Evolutionary conservation across 352 stramenopile species (phyloP).

Genomic region (Globisporangium iwayamae): DNA sequence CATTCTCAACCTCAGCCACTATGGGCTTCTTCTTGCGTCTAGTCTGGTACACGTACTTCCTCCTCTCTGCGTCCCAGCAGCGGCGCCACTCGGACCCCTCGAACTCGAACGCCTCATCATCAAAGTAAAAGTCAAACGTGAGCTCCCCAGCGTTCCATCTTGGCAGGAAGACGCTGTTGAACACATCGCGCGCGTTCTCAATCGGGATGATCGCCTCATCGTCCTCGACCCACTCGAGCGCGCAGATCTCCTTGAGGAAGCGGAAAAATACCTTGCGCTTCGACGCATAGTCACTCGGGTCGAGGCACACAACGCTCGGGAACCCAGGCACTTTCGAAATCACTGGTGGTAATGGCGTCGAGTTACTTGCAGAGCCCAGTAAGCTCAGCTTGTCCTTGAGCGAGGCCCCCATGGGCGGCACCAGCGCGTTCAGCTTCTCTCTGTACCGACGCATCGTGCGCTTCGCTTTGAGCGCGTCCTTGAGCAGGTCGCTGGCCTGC

Average conservation of each 20-base stretch:
- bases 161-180: slow-evolving; percentile 37
- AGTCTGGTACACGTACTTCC: slow-evolving; percentile 36
- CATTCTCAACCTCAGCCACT: not conserved
- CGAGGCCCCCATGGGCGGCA: slow-evolving; percentile 14
- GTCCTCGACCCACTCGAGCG: slow-evolving; percentile 47
- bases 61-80: slow-evolving; percentile 24
- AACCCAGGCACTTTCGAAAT: slow-evolving; percentile 32
- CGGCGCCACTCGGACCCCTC: slow-evolving; percentile 33
- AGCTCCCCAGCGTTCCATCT: slow-evolving; percentile 43
- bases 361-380: not conserved
- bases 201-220: slow-evolving; percentile 40
- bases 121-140: slow-evolving; percentile 58
- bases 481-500: slow-evolving; percentile 24
- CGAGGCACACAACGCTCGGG: slow-evolving; percentile 25
- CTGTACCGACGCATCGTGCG: slow-evolving; percentile 40
- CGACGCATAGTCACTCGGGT: slow-evolving; percentile 27
- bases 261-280: slow-evolving; percentile 49
- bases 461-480: slow-evolving; percentile 38
- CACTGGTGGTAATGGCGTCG: not conserved
- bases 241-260: slow-evolving; percentile 43
- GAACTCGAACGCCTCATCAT: slow-evolving; percentile 42
- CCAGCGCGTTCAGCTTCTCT: slow-evolving; percentile 32
- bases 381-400: slow-evolving; percentile 11
- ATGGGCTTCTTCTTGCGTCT: slow-evolving; percentile 11
- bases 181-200: slow-evolving; percentile 37